These are phyloP conservation scores for Raphidocelis subcapitata DNA, from an alignment of 139 green algal genomes.

Conservation along the genomic window DNA sequence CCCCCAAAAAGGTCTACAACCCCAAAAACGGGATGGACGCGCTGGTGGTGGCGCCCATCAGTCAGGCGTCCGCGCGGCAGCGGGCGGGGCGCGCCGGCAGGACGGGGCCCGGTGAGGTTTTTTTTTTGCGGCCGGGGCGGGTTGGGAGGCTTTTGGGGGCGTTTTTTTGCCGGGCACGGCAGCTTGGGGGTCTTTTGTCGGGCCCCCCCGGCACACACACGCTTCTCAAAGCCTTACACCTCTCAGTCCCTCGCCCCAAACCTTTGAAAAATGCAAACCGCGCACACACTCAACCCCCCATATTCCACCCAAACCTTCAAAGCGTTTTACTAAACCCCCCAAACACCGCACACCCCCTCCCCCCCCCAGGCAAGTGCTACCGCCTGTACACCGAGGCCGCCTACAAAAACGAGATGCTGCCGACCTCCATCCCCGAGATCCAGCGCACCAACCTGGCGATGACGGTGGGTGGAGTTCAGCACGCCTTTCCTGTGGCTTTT, in stretches of 20 bases:
- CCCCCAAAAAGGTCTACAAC: slow-evolving; percentile 89
- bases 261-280: too few relatives aligned
- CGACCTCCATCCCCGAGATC: slow-evolving; percentile 87
- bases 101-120: slow-evolving; percentile 78
- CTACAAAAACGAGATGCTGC: slow-evolving; percentile 93
- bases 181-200: too few relatives aligned
- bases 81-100: slow-evolving; percentile 90
- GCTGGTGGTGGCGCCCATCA: slow-evolving; percentile 94
- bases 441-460: slow-evolving; percentile 83
- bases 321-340: slow-evolving; percentile 26
- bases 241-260: too few relatives aligned
- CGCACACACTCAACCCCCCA: too few relatives aligned
- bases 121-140: too few relatives aligned
- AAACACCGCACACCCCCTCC: too few relatives aligned
- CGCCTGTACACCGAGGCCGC: slow-evolving; percentile 80
- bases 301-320: neutral
- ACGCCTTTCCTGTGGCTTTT: too few relatives aligned
- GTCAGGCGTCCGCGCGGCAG: slow-evolving; percentile 89
- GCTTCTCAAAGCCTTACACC: too few relatives aligned
- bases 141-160: too few relatives aligned
- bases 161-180: too few relatives aligned
- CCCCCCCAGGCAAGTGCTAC: slow-evolving; percentile 99
- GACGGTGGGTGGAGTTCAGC: slow-evolving; percentile 54
- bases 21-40: slow-evolving; percentile 93
- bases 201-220: too few relatives aligned